These are phyloP conservation scores for Epichloe scottii DNA, from an alignment of 2,329 filamentous ascomycete species.

Conservation along the genomic window DNA sequence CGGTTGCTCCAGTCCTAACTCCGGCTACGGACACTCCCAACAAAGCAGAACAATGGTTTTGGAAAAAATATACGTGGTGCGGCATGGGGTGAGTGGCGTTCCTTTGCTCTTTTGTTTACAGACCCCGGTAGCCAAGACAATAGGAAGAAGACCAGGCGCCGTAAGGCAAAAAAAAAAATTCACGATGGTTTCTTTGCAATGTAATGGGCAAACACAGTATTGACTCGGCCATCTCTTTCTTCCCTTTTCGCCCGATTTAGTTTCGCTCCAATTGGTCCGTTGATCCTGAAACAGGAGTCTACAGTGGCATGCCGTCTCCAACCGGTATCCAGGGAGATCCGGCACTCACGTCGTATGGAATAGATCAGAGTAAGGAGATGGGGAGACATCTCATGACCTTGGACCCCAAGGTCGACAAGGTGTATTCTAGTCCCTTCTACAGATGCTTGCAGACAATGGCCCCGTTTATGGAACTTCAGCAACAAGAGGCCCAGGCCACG, in stretches of 20 bases:
- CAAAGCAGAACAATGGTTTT: constrained; percentile 39
- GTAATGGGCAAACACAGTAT: background rate
- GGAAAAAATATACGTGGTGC: constrained; percentile 59
- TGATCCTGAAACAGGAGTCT: constrained; percentile 66
- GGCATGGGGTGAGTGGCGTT: constrained; percentile 54
- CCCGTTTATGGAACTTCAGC: constrained; percentile 46
- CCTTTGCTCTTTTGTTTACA: background rate
- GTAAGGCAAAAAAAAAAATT: background rate
- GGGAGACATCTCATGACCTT: constrained; percentile 49
- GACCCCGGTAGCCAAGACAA: background rate
- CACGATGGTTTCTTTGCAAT: constrained; percentile 4
- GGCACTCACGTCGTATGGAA: constrained; percentile 74
- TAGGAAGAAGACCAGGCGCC: background rate
- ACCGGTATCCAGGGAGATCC: constrained; percentile 84
- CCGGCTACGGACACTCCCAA: background rate
- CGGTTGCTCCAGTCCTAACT: background rate
- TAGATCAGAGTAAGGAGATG: constrained; percentile 70
- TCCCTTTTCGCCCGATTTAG: constrained; percentile 29
- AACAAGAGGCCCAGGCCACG: constrained; percentile 3
- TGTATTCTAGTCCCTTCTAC: constrained; percentile 83
- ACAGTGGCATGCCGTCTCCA: constrained; percentile 63
- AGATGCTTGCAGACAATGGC: constrained; percentile 74
- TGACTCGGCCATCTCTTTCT: background rate
- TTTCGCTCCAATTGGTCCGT: constrained; percentile 88
- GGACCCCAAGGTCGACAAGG: constrained; percentile 54